These are phyloP conservation scores for Lagenidium sp. DNA, from an alignment of 352 stramenopile genomes.

Conservation along the genomic window DNA sequence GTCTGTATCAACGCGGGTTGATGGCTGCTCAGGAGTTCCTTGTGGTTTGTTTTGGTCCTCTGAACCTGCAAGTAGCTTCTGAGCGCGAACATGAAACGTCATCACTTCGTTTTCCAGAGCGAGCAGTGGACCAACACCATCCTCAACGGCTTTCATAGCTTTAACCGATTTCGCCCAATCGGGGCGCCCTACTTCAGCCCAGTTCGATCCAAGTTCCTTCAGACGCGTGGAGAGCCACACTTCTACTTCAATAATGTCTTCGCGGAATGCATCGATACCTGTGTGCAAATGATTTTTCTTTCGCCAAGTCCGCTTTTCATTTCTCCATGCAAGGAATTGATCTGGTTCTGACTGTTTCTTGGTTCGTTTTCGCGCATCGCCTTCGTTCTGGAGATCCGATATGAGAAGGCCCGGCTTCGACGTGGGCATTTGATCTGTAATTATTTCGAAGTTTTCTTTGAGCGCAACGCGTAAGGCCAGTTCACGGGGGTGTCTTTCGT, in stretches of 20 bases:
- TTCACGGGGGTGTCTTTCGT: slow-evolving; percentile 37
- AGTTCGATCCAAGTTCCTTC: slow-evolving; percentile 47
- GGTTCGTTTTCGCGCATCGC: slow-evolving; percentile 31
- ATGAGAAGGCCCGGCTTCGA: slow-evolving; percentile 68
- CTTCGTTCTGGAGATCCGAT: slow-evolving; percentile 63
- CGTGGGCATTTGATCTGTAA: slow-evolving; percentile 54
- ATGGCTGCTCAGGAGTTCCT: slow-evolving; percentile 2
- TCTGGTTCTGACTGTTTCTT: slow-evolving; percentile 6
- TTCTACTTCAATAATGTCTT: slow-evolving; percentile 50
- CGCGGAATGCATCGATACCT: slow-evolving; percentile 36
- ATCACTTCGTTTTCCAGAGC: slow-evolving; percentile 60
- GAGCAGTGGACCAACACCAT: slow-evolving; percentile 35
- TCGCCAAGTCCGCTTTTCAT: slow-evolving; percentile 37
- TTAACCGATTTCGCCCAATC: slow-evolving; percentile 48
- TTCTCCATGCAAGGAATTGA: slow-evolving; percentile 52
- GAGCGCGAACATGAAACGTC: slow-evolving; percentile 28
- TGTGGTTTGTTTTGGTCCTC: slow-evolving; percentile 5
- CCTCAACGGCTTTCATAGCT: slow-evolving; percentile 17
- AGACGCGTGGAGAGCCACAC: slow-evolving; percentile 55
- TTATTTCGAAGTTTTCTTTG: slow-evolving; percentile 50
- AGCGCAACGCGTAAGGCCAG: slow-evolving; percentile 32
- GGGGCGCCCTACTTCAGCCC: slow-evolving; percentile 32
- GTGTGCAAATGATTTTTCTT: slow-evolving; percentile 32
- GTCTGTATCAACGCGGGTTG: slow-evolving; percentile 30
- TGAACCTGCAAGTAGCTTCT: slow-evolving; percentile 6